phyloP scores from a whole-genome alignment of 2,329 filamentous ascomycete species.

The Epichloe sibirici region DNA sequence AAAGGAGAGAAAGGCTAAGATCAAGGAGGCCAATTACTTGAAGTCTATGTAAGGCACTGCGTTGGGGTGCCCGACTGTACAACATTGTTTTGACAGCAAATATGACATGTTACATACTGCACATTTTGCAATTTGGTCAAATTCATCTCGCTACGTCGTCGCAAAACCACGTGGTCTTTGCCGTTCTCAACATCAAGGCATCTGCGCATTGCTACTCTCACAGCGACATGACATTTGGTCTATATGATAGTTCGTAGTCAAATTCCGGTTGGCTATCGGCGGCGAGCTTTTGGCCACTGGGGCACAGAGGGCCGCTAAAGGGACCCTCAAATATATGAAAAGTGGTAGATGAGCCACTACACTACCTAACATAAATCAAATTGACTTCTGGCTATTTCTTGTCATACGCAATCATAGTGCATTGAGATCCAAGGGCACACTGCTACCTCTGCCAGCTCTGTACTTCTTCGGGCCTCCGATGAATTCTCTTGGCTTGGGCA shows the following conservation, averaged over 20 bases:
- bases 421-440: conserved; percentile 77
- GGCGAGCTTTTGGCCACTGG: too few species aligned
- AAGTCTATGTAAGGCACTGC: conserved; percentile 50
- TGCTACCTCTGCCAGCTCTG: conserved; percentile 82
- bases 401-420: conserved; percentile 16
- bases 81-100: conserved; percentile 10
- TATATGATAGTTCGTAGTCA: too few species aligned
- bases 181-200: background rate
- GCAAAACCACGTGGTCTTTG: background rate
- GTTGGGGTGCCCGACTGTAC: background rate
- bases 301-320: too few species aligned
- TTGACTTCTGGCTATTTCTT: background rate
- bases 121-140: background rate
- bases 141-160: background rate
- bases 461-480: conserved; percentile 65
- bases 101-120: conserved; percentile 16
- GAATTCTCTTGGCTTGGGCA: conserved; percentile 80
- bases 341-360: background rate
- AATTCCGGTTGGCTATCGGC: too few species aligned
- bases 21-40: conserved; percentile 80
- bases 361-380: background rate
- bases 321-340: too few species aligned
- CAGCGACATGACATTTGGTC: too few species aligned
- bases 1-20: conserved; percentile 59
- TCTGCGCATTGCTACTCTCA: background rate